Evolutionary conservation across 306 rosid genomes (phyloP), one percentile per base, ranked within the genome.

Genomic region (Citrullus amarus): DNA sequence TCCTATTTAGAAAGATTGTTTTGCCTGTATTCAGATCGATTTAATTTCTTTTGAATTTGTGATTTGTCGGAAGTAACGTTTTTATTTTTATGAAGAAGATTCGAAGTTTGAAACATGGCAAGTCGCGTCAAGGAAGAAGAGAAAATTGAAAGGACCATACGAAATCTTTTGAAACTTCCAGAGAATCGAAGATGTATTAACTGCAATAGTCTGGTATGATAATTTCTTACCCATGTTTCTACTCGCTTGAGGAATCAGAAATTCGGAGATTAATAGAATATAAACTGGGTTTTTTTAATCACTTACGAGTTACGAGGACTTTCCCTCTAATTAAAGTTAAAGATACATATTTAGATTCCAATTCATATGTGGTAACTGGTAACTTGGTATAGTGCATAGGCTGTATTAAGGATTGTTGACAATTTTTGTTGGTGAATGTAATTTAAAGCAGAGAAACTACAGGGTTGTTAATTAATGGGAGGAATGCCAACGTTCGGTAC

Each of bases 111-210:
- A 81, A 82, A 79, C 75, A 92, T 92, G 99, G 82, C 87, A n/a
- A 79, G 39, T 75, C 82, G 82, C 68, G 76, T 83, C 67, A 89
- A 88, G 85, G 99, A 92, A 84, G 97, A 91, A 5, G 92, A 90
- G 56, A 86, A 69, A 79, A 83, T 76, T 46, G 99, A 95, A 81
- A 91, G 65, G 82, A 66, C 55, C 28, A 86, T 95, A 43, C 91
- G 97, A 8, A 79, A 87, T 55, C 97, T 95, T 60, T 43, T 89
- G 79, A 91, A 88, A 83, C 97, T 88, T 79, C 91, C 93, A 0
- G 92, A 81, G 77, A 95, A 95, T 75, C 83, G 91, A 75, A 88
- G 96, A 85, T 95, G 99, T 81, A 92, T 95, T 67, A 92, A 92
- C 73, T 95, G 99, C 90, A 92, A 91, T 69, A 75, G 81, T 76